phyloP scores from a whole-genome alignment of 768 basidiomycete genomes.

The Pleurotus tuoliensis region DNA sequence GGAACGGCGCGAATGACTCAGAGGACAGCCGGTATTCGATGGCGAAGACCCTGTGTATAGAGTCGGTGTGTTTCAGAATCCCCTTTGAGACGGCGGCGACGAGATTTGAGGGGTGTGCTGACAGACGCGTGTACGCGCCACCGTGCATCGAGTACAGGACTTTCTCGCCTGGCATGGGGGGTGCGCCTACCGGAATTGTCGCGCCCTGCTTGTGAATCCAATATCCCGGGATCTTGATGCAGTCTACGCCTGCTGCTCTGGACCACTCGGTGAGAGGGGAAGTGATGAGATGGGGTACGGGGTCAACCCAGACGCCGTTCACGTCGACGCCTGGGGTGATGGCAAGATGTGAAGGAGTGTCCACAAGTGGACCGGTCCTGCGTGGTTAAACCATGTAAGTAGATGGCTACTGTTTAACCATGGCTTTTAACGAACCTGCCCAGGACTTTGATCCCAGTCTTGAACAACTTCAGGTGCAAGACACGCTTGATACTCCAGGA shows the following conservation, averaged over 20 bases:
- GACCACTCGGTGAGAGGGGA: conserved; percentile 42
- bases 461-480: conserved; percentile 31
- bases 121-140: conserved; percentile 50
- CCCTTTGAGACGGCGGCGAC: conserved; percentile 42
- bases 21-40: conserved; percentile 72
- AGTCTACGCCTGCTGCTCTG: conserved; percentile 30
- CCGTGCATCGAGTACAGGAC: conserved; percentile 64
- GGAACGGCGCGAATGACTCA: conserved; percentile 55
- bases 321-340: conserved; percentile 36
- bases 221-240: conserved; percentile 51
- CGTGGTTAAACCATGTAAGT: not conserved
- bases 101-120: conserved; percentile 52
- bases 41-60: conserved; percentile 48
- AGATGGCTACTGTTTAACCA: not conserved
- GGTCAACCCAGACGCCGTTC: conserved; percentile 47
- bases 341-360: conserved; percentile 33
- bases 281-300: conserved; percentile 36
- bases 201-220: conserved; percentile 45
- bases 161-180: conserved; percentile 47
- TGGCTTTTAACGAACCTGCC: conserved; percentile 22
- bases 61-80: conserved; percentile 39
- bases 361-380: not conserved
- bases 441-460: conserved; percentile 21
- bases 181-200: conserved; percentile 28
- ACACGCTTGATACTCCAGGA: conserved; percentile 43